Evolutionary conservation across 768 basidiomycete species (phyloP).

Genomic region (Tricholoma terreum): DNA sequence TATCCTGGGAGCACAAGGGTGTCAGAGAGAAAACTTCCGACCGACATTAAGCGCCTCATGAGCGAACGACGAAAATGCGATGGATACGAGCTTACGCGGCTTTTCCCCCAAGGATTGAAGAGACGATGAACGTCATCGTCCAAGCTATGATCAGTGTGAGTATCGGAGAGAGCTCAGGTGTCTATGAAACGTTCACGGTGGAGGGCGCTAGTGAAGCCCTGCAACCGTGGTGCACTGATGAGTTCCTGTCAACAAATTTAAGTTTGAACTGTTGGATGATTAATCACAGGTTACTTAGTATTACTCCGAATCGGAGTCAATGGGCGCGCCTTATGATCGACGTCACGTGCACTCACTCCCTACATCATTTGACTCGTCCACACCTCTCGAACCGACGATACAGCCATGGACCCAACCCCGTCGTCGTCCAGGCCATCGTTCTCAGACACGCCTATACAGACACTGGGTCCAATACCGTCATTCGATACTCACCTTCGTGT

Average conservation of each 20-base stretch:
- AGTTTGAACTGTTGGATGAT: too few species aligned
- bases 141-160: too few species aligned
- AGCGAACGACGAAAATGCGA: neutral
- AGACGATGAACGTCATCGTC: neutral
- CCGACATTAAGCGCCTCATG: neutral
- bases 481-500: constrained; percentile 72
- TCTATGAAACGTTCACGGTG: too few species aligned
- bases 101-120: neutral
- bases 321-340: neutral
- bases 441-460: constrained; percentile 29
- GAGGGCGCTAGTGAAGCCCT: too few species aligned
- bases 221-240: too few species aligned
- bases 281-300: too few species aligned
- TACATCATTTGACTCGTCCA: neutral
- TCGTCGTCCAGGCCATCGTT: constrained; percentile 39
- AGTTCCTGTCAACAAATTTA: too few species aligned
- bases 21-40: constrained; percentile 4
- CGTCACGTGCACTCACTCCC: neutral
- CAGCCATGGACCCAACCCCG: constrained; percentile 31
- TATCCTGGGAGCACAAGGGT: constrained; percentile 16
- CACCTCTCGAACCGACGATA: constrained; percentile 6
- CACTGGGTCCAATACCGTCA: constrained; percentile 58
- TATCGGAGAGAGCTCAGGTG: too few species aligned
- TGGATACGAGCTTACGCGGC: neutral
- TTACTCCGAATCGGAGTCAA: too few species aligned